Evolutionary conservation across 2,329 filamentous ascomycete genomes (phyloP), one percentile per base, ranked within the genome.

Genomic region (Aureobasidium leucospermi): DNA sequence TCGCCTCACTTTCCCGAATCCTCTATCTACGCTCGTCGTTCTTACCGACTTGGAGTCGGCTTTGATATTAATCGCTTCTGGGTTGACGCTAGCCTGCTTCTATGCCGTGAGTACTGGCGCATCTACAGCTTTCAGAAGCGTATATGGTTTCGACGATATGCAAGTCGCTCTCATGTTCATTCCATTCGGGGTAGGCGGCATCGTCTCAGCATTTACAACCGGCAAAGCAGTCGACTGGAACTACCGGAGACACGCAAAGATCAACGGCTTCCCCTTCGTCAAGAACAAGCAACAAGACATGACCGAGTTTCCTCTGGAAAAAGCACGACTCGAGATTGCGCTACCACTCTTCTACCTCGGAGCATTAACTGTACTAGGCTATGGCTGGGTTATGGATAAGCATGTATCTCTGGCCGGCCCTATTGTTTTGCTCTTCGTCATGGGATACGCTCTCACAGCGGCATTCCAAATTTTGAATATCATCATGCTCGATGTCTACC

Each of bases 401-500:
- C 65, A 67, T 29, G 60, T 66, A 10, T 65, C 64, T 2, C 58
- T 70, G 9, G 68, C 69, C 0, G 67, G 64, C 1, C 67, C 69
- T 1, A 55, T 68, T 15, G 61, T 70, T 32, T 59, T 68, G 28
- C 61, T 68, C 2, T 69, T 68, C 60, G 16, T 70, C 28, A 47
- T 69, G 15, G 69, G 67, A 29, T 72, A 74, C 51, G 67, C 69
- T 10, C 64, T 78, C 16, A 74, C 72, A 6, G 73, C 72, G 0
- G 70, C 72, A 0, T 78, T 74, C 55, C 76, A 78, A 55, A 71
- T 73, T 3, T 67, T 76, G 7, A 77, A 75, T 55, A 78, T 78
- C 0, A 66, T 83, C 32, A 68, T 79, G 41, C 69, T 80, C 1
- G 77, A 79, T 63, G 64, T 78, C 2, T 75, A 76, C 58, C 75